Evolutionary conservation across 2,329 filamentous ascomycete genomes (phyloP).

Genomic region (Penicillium italicum): DNA sequence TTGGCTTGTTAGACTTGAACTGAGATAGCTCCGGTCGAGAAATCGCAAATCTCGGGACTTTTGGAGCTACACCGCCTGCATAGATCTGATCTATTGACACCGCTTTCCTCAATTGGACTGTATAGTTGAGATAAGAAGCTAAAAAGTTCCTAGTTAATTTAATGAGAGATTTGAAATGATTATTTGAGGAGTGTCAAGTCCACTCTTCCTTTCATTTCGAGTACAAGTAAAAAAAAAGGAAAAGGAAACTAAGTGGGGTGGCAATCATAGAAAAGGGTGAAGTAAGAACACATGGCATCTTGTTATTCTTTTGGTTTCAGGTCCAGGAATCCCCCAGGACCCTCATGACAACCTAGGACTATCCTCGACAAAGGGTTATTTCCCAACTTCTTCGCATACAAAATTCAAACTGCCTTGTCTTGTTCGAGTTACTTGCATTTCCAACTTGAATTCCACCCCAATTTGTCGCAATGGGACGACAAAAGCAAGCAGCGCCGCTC

Average conservation of each 20-base stretch:
- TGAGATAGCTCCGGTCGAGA: background rate
- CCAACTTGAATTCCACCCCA: background rate
- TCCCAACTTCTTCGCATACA: background rate
- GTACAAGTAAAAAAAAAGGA: conserved; percentile 11
- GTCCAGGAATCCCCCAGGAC: background rate
- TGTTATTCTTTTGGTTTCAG: conserved; percentile 13
- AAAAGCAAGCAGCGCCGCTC: conserved; percentile 64
- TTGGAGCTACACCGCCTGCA: conserved; percentile 10
- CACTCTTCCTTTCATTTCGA: background rate
- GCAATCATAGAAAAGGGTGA: conserved; percentile 21
- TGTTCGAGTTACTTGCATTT: background rate
- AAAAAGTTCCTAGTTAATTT: background rate
- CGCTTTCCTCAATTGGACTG: conserved; percentile 10
- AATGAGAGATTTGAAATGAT: background rate
- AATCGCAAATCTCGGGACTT: conserved; percentile 1
- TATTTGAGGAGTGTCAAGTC: background rate
- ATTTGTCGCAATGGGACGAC: conserved; percentile 59
- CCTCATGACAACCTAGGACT: background rate
- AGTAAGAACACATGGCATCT: conserved; percentile 41
- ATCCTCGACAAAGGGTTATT: background rate
- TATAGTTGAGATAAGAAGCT: background rate
- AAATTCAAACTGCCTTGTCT: background rate
- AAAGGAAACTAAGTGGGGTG: conserved; percentile 15
- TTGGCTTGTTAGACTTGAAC: background rate
- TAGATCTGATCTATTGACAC: background rate